A percentile compares a stretch with the other conserved stretches of the same genome.
phyloP scores from a whole-genome alignment of 228 moss, liverwort and hornwort species.

The Sphagnum fallax region DNA sequence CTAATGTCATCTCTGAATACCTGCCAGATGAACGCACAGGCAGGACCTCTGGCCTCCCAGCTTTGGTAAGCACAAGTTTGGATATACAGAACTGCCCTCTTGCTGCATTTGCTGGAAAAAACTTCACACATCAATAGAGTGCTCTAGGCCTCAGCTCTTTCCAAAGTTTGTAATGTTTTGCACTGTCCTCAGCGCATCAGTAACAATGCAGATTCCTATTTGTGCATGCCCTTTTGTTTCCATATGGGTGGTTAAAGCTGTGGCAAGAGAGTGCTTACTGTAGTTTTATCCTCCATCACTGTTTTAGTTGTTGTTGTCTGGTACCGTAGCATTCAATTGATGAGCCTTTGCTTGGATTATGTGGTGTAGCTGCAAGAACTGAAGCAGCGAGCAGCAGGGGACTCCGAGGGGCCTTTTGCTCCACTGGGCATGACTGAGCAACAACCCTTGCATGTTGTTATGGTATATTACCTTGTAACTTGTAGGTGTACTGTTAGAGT shows the following conservation, averaged over 20 bases:
- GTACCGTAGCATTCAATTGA: no score
- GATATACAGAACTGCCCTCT: background rate
- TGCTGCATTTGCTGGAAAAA: background rate
- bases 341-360: background rate
- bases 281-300: no score
- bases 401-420: slow-evolving; percentile 57
- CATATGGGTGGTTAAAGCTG: no score
- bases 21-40: slow-evolving; percentile 86
- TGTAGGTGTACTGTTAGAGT: no score
- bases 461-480: slow-evolving; percentile 36
- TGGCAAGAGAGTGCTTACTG: no score
- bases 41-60: slow-evolving; percentile 72
- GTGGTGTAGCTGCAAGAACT: slow-evolving; percentile 71
- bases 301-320: no score
- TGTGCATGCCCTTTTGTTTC: background rate
- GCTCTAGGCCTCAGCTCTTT: no score
- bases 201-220: background rate
- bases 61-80: slow-evolving; percentile 39
- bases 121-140: background rate
- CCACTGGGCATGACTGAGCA: slow-evolving; percentile 92
- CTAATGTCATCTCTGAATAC: slow-evolving; percentile 85
- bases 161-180: background rate
- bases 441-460: slow-evolving; percentile 93
- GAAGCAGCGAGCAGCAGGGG: slow-evolving; percentile 91
- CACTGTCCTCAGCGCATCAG: background rate